These are phyloP conservation scores for Trypanosoma brucei DNA, from an alignment of 208 protist genomes.

Conservation along the genomic window DNA sequence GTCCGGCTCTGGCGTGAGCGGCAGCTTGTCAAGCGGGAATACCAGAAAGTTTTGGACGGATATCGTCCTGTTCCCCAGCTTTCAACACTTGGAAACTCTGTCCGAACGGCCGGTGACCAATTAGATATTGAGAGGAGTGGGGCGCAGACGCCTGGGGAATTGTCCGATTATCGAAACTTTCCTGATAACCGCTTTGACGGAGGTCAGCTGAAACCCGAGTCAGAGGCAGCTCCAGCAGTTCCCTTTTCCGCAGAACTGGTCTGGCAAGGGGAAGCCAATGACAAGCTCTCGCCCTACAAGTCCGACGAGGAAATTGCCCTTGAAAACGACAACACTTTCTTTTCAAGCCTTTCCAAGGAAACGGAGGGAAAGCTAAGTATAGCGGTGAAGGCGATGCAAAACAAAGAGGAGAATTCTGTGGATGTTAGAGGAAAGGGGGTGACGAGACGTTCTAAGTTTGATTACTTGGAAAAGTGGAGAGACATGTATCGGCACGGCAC, in stretches of 20 bases:
- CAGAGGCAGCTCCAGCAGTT: slow-evolving; percentile 59
- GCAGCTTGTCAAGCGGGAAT: slow-evolving; percentile 60
- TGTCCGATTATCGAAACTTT: slow-evolving; percentile 65
- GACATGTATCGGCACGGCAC: slow-evolving; percentile 90
- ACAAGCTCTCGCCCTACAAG: slow-evolving; percentile 78
- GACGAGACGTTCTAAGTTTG: slow-evolving; percentile 78
- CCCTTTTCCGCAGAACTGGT: slow-evolving; percentile 67
- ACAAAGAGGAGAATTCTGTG: slow-evolving; percentile 49
- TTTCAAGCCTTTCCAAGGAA: slow-evolving; percentile 49
- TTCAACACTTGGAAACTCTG: slow-evolving; percentile 50
- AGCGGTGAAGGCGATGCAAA: slow-evolving; percentile 51
- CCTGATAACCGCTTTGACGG: slow-evolving; percentile 72
- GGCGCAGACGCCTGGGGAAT: slow-evolving; percentile 49
- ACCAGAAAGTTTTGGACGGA: slow-evolving; percentile 54
- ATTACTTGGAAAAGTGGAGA: slow-evolving; percentile 88
- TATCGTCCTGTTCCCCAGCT: slow-evolving; percentile 37
- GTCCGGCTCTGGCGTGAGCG: slow-evolving; percentile 85
- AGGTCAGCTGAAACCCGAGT: slow-evolving; percentile 50
- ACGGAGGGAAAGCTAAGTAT: slow-evolving; percentile 37
- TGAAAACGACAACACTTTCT: slow-evolving; percentile 84
- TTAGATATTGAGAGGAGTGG: slow-evolving; percentile 81
- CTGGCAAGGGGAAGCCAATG: slow-evolving; percentile 69
- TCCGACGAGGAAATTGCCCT: slow-evolving; percentile 80
- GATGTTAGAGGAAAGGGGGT: slow-evolving; percentile 47
- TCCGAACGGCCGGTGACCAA: slow-evolving; percentile 65